phyloP scores from a whole-genome alignment of 2,329 filamentous ascomycete genomes.

The Tolypocladium ophioglossoides region DNA sequence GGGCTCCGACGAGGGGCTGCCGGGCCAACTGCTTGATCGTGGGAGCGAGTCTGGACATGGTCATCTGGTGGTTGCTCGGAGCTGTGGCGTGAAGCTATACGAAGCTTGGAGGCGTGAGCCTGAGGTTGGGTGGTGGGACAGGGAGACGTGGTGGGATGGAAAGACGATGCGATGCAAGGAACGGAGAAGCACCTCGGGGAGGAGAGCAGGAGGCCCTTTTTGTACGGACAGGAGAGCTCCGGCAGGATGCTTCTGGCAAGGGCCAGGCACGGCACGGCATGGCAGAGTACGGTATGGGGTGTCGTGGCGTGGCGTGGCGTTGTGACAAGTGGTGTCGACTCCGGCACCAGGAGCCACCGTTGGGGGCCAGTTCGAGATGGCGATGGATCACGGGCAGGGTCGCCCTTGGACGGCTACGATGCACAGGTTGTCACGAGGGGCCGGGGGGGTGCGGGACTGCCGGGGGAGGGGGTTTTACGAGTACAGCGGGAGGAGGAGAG shows the following conservation, averaged over 20 bases:
- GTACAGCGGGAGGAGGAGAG: neutral
- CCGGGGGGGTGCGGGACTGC: no score
- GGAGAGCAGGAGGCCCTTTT: neutral
- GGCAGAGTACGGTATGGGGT: neutral
- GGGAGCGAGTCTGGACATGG: slow-evolving; percentile 17
- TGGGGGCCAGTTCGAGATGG: neutral
- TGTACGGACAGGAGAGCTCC: slow-evolving; percentile 1
- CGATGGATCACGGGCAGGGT: neutral
- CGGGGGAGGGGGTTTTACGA: no score
- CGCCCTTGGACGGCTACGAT: neutral
- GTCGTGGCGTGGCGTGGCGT: neutral
- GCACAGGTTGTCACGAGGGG: no score
- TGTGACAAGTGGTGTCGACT: neutral
- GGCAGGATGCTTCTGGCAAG: slow-evolving; percentile 1
- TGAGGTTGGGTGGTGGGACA: neutral
- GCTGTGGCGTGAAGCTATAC: neutral
- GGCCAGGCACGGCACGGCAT: neutral
- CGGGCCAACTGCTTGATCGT: slow-evolving; percentile 10
- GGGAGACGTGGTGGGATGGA: neutral
- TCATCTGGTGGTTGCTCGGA: neutral
- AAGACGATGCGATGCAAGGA: neutral
- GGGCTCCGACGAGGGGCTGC: slow-evolving; percentile 5
- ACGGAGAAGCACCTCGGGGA: neutral
- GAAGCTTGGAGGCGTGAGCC: neutral
- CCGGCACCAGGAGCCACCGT: neutral